Percentiles rank a stretch among this genome's conserved stretches.
Conservation (phyloP, 768 basidiomycete genomes). For the Auricularia sp. region DNA sequence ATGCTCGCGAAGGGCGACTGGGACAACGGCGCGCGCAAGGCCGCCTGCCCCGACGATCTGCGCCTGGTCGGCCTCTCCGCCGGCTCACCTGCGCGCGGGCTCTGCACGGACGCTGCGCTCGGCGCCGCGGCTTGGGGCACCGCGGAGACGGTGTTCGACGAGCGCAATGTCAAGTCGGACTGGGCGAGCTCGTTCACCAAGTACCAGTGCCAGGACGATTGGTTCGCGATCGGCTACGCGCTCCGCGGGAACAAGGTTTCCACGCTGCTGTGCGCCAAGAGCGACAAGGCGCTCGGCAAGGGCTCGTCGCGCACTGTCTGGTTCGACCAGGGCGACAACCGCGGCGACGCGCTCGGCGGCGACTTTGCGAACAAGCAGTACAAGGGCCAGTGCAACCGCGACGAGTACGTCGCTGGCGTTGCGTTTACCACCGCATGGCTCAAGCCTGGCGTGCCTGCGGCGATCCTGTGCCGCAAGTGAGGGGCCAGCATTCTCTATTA, state of each 20-base stretch:
- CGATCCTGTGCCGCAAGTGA: conserved; percentile 3
- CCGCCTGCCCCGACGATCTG: background rate
- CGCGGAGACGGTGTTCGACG: conserved; percentile 2
- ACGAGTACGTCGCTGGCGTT: conserved; percentile 6
- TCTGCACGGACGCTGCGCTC: conserved; percentile 5
- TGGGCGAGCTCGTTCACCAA: conserved; percentile 5
- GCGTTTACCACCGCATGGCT: conserved; percentile 1
- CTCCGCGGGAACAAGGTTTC: background rate
- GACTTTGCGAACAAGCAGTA: conserved; percentile 1
- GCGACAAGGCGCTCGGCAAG: background rate
- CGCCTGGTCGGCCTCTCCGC: conserved; percentile 3
- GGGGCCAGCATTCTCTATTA: conserved; percentile 12
- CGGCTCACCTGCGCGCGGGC: background rate
- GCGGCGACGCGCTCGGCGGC: conserved; percentile 2
- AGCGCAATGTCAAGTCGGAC: conserved; percentile 4
- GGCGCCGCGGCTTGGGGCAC: background rate
- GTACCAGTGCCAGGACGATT: conserved; percentile 2
- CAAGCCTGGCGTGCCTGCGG: conserved; percentile 2
- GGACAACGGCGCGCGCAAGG: conserved; percentile 6
- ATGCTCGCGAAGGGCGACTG: background rate
- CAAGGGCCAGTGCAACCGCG: conserved; percentile 5
- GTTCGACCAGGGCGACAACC: conserved; percentile 5
- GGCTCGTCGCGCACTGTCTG: conserved; percentile 4
- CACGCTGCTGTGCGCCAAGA: background rate
- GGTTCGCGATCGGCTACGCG: conserved; percentile 3